These are phyloP conservation scores for Lophiotrema nucula DNA, from an alignment of 495 filamentous ascomycete genomes.

Conservation along the genomic window DNA sequence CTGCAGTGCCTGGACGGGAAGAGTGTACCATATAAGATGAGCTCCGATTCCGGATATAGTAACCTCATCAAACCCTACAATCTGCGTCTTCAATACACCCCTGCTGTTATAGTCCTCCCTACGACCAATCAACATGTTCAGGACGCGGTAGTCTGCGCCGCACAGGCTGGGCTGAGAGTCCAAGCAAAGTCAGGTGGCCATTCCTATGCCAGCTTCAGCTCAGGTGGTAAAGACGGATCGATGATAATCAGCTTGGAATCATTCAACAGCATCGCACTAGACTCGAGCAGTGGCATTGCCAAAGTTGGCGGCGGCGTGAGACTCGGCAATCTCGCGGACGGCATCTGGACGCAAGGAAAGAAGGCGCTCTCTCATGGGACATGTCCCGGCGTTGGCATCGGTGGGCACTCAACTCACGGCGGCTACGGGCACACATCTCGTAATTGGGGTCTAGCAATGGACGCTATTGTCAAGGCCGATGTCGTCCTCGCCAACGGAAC, in stretches of 20 bases:
- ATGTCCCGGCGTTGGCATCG: slow-evolving; percentile 65
- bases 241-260: slow-evolving; percentile 59
- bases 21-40: slow-evolving; percentile 21
- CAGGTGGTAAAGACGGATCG: slow-evolving; percentile 53
- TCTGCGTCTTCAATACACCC: slow-evolving; percentile 58
- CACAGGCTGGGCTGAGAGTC: slow-evolving; percentile 55
- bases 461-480: slow-evolving; percentile 58
- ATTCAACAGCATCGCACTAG: slow-evolving; percentile 49
- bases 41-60: slow-evolving; percentile 11
- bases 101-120: slow-evolving; percentile 63
- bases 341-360: slow-evolving; percentile 59
- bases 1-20: slow-evolving; percentile 19
- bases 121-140: slow-evolving; percentile 57
- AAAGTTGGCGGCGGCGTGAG: slow-evolving; percentile 64
- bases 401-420: slow-evolving; percentile 72
- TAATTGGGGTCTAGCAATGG: slow-evolving; percentile 63
- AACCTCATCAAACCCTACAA: slow-evolving; percentile 54
- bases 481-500: slow-evolving; percentile 65
- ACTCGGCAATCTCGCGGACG: slow-evolving; percentile 59
- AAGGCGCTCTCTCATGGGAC: slow-evolving; percentile 68
- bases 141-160: slow-evolving; percentile 59
- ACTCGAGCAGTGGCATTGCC: slow-evolving; percentile 56
- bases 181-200: slow-evolving; percentile 73
- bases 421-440: slow-evolving; percentile 64
- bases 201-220: slow-evolving; percentile 62